These are phyloP conservation scores for Suhomyces wounanorum DNA, from an alignment of 1,139 yeast genomes.

Conservation along the genomic window DNA sequence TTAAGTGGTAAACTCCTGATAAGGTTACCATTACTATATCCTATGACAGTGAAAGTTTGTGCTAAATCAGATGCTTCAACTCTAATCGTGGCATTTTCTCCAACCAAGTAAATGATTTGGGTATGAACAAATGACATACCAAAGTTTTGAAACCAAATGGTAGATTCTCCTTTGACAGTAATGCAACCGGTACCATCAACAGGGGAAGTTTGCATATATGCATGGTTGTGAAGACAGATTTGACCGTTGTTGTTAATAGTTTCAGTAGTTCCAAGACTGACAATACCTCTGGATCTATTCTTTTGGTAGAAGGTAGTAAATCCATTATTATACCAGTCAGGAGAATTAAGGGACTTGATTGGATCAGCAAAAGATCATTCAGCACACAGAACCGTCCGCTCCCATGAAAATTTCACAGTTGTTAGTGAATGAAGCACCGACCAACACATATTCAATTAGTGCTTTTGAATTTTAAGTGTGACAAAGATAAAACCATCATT, in stretches of 20 bases:
- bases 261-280: conserved; percentile 12
- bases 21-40: conserved; percentile 34
- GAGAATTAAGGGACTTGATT: conserved; percentile 14
- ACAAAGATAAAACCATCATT: no score
- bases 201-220: conserved; percentile 15
- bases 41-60: conserved; percentile 28
- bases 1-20: conserved; percentile 23
- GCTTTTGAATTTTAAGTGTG: no score
- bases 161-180: conserved; percentile 12
- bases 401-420: conserved; percentile 17
- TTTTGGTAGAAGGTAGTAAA: conserved; percentile 14
- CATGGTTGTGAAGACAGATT: conserved; percentile 18
- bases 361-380: no score
- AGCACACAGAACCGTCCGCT: conserved; percentile 12
- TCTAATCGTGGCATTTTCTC: conserved; percentile 13
- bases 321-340: conserved; percentile 19
- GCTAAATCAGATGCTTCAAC: conserved; percentile 19
- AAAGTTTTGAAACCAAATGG: conserved; percentile 12
- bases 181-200: conserved; percentile 21
- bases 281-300: conserved; percentile 12
- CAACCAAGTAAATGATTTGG: conserved; percentile 19
- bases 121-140: conserved; percentile 11
- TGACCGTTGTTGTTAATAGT: conserved; percentile 17
- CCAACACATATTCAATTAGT: no score
- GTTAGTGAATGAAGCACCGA: conserved; percentile 17